Percentiles rank a stretch among this genome's conserved stretches.
Conservation (phyloP, 768 basidiomycete species). For the Mrakia hoshinonis region DNA sequence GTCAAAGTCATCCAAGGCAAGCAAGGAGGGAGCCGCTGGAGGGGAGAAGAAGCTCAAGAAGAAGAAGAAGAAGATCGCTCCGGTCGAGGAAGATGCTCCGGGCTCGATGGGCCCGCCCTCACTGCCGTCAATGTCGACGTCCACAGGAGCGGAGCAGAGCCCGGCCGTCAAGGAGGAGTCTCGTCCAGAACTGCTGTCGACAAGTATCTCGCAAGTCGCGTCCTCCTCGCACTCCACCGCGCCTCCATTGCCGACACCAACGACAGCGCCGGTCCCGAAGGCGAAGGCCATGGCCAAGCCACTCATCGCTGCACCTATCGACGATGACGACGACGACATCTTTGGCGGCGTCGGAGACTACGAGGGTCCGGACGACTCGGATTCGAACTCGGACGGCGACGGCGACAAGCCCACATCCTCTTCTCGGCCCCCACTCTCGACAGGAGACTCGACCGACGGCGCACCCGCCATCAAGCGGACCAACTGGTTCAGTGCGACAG, state of each 20-base stretch:
- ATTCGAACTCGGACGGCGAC: constrained; percentile 18
- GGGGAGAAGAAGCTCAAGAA: constrained; percentile 27
- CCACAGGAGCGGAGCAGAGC: background rate
- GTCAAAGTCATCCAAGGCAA: constrained; percentile 7
- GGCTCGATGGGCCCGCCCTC: background rate
- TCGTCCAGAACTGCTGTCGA: background rate
- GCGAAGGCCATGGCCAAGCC: constrained; percentile 22
- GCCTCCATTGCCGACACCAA: constrained; percentile 5
- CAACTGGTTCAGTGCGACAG: constrained; percentile 22
- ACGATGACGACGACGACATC: constrained; percentile 26
- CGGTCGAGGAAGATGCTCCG: background rate
- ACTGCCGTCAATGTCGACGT: background rate
- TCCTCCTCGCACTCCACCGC: background rate
- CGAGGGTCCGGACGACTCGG: constrained; percentile 11
- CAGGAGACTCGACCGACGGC: background rate
- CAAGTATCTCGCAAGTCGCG: background rate
- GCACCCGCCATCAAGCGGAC: background rate
- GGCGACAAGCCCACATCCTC: constrained; percentile 1
- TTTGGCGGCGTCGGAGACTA: constrained; percentile 29
- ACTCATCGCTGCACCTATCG: constrained; percentile 2
- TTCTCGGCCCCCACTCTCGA: background rate
- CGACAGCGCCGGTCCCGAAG: background rate
- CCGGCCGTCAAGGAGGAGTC: too few species aligned
- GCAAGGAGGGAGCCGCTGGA: background rate
- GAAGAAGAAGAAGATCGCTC: constrained; percentile 21